Evolutionary conservation across 164 flowering plant genomes (phyloP), one percentile per base, ranked within the genome.

Genomic region (Berberis thunbergii): DNA sequence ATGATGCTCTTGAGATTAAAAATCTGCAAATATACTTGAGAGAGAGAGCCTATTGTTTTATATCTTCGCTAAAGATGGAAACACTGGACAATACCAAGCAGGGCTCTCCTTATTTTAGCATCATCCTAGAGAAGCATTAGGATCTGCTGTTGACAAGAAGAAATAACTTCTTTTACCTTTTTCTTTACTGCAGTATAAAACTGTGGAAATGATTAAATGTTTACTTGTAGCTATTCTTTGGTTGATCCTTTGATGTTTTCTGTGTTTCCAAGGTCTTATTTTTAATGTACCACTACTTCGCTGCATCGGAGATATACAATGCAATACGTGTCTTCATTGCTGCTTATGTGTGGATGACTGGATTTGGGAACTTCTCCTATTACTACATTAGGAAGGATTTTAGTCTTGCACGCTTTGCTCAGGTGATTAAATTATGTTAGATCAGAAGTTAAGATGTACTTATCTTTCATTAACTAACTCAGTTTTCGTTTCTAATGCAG

Each of bases 311-410:
- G 72, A 80, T 91, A 4, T 94, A 91, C 59, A 94, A 94, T 76
- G 96, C 97, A 46, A 89, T 91, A 26, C 84, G 99, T 7, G 40
- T 94, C 42, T 89, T 91, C 61, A 91, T 94, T 74, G 96, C 99
- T 77, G 91, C 85, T 45, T 94, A 94, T 75, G 98, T 91, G 50
- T 91, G 97, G 97, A 90, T 94, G 98, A 91, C 98, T 69, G 98
- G 98, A 62, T 94, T 94, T 77, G 96, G 96, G 13, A 94, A 94
- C 74, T 94, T 94, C 67, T 94, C 99, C 1, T 94, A 94, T 71
- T 94, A 94, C 71, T 94, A 91, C 63, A 72, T 91, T 53, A 83
- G 90, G 56, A 94, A 94, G 69, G 99, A 94, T 80, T 94, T 94
- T 73, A 87, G 96, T 75, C 75, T 89, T 58, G 86, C 86, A 67